A percentile compares a stretch with the other conserved stretches of the same genome.
Conservation (phyloP, 768 basidiomycete genomes). For the Boletus speciosus region DNA sequence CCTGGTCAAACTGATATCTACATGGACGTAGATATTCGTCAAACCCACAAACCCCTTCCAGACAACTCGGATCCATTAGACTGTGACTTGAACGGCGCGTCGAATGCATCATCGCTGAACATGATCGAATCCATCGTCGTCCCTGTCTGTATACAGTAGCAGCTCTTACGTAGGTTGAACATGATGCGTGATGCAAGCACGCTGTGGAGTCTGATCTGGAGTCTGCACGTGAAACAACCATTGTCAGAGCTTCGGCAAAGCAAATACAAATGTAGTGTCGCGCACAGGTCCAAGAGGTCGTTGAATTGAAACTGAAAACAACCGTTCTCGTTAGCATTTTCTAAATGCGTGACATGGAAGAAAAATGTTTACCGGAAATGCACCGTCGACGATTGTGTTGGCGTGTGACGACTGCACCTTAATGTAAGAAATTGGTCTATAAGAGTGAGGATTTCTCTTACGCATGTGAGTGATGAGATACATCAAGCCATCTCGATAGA, state of each 20-base stretch:
- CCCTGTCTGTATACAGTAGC: not conserved
- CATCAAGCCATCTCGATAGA: constrained; percentile 16
- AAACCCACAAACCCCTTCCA: too few relatives aligned
- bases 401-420: constrained; percentile 9
- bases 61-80: not conserved
- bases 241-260: not conserved
- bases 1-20: not conserved
- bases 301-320: constrained; percentile 2
- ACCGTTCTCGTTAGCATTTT: not conserved
- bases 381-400: constrained; percentile 8
- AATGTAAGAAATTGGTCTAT: not conserved
- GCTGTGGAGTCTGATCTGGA: constrained; percentile 3
- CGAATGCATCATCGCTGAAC: not conserved
- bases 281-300: constrained; percentile 2
- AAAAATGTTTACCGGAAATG: constrained; percentile 7
- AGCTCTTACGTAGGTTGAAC: constrained; percentile 10
- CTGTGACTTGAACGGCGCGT: not conserved
- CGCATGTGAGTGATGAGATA: constrained; percentile 15
- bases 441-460: not conserved
- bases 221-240: not conserved
- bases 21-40: not conserved
- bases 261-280: not conserved
- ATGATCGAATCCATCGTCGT: not conserved
- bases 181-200: constrained; percentile 12
- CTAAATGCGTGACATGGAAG: not conserved